These are phyloP conservation scores for Novymonas esmeraldas DNA, from an alignment of 208 protist genomes.

Conservation along the genomic window DNA sequence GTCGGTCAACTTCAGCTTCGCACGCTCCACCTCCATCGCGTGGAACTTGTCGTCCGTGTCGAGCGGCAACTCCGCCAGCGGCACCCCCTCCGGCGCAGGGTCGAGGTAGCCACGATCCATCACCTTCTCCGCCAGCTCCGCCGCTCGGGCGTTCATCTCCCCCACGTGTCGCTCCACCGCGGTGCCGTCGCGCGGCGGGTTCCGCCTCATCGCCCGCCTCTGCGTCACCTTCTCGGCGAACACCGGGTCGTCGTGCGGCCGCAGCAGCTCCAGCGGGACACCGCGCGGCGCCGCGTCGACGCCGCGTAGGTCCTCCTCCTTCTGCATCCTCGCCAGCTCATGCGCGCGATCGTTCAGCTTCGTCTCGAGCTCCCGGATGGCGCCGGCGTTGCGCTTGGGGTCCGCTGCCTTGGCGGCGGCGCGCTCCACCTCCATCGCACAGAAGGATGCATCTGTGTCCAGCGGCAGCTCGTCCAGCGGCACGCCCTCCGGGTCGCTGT, in stretches of 20 bases:
- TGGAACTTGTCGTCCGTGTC: conserved; percentile 64
- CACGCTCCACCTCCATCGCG: conserved; percentile 52
- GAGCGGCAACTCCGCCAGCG: conserved; percentile 59
- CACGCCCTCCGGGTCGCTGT: conserved; percentile 43
- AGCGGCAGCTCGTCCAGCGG: conserved; percentile 58
- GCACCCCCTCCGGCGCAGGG: conserved; percentile 62
- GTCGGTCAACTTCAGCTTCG: conserved; percentile 48
- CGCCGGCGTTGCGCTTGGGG: conserved; percentile 42
- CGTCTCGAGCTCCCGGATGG: conserved; percentile 59
- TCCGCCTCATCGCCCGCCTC: conserved; percentile 45
- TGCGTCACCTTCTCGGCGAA: conserved; percentile 45
- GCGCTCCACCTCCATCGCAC: conserved; percentile 59
- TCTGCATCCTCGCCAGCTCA: conserved; percentile 64
- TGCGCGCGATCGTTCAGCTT: conserved; percentile 60
- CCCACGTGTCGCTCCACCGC: conserved; percentile 27
- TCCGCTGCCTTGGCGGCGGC: conserved; percentile 66
- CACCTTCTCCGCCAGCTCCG: conserved; percentile 47
- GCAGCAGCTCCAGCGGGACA: conserved; percentile 59
- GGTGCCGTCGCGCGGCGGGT: conserved; percentile 28
- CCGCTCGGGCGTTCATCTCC: conserved; percentile 49
- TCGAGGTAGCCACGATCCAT: conserved; percentile 70
- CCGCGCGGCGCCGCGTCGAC: conserved; percentile 46
- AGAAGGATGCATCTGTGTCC: conserved; percentile 57
- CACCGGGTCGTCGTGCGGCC: conserved; percentile 55
- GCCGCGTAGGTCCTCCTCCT: conserved; percentile 55